A percentile compares a stretch with the other conserved stretches of the same genome.
phyloP scores from a whole-genome alignment of 2,329 filamentous ascomycete species.

The Arthroderma uncinatum region DNA sequence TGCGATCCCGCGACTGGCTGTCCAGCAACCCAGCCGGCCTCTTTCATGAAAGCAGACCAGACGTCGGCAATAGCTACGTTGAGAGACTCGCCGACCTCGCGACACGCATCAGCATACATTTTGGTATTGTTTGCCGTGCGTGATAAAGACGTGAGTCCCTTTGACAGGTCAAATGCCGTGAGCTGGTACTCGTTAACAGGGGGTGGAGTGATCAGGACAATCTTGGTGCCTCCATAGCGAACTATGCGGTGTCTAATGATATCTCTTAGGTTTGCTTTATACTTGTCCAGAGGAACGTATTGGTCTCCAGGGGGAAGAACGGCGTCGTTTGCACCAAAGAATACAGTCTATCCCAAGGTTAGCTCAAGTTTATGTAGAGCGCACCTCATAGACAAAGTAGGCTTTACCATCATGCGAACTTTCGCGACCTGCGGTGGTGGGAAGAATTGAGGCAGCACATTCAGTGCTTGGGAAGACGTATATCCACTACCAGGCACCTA shows the following conservation, averaged over 20 bases:
- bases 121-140: slow-evolving; percentile 51
- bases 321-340: slow-evolving; percentile 88
- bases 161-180: slow-evolving; percentile 37
- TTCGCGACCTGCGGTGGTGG: slow-evolving; percentile 48
- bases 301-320: slow-evolving; percentile 58
- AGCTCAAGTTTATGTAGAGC: background rate
- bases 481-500: slow-evolving; percentile 51
- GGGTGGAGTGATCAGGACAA: slow-evolving; percentile 67
- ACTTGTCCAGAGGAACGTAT: slow-evolving; percentile 65
- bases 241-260: slow-evolving; percentile 65
- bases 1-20: slow-evolving; percentile 46
- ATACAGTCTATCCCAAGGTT: slow-evolving; percentile 47
- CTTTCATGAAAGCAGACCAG: slow-evolving; percentile 64
- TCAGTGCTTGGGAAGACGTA: slow-evolving; percentile 63
- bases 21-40: slow-evolving; percentile 43
- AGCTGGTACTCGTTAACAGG: slow-evolving; percentile 67
- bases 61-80: slow-evolving; percentile 62
- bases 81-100: slow-evolving; percentile 46
- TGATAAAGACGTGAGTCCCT: slow-evolving; percentile 37
- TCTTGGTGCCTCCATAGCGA: slow-evolving; percentile 57
- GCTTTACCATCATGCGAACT: slow-evolving; percentile 35
- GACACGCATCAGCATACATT: slow-evolving; percentile 54
- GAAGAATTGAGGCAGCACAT: slow-evolving; percentile 59
- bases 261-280: slow-evolving; percentile 57
- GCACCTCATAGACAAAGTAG: background rate